Base-by-base conservation (phyloP, 345 rosid genomes). In the Lepidium aucheri region DNA sequence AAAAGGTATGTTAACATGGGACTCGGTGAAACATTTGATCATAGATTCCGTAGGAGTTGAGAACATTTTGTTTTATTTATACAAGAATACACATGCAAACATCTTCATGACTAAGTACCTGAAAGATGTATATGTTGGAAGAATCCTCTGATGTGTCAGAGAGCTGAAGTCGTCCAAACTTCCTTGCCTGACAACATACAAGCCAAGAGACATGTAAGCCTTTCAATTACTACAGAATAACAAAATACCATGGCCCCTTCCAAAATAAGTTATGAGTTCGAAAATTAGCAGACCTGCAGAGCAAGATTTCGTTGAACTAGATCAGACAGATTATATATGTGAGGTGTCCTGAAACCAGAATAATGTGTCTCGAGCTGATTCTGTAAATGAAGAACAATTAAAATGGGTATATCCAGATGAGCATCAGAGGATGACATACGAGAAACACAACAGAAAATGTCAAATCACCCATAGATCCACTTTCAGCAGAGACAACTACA, bases 241-340 rank as follows among this genome's bases (percentile, higher is more conserved):
- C 2, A 33, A 55, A 38, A 12, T 13, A 52, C 30, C 6, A 66
- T 50, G 30, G 60, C 28, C 30, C 34, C 51, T 20, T 51, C 12
- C 43, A 20, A 63, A 67, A 58, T 34, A 51, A 66, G 49, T 15
- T 36, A 36, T 41, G 53, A 63, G 34, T 53, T 66, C 43, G 10
- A 58, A 42, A 50, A 22, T 33, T 60, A 52, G 68, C 80, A 74
- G 78, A 90, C 99, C 77, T 91, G 97, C 53, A 73, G 76, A 53
- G 78, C 95, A 49, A 94, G 89, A 78, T 83, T 77, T 69, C 74
- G 86, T 74, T 69, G 88, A 53, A 94, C 93, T 57, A 90, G 88
- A 82, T 88, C 95, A 74, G 96, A 90, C 68, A 94, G 74, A 80
- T 94, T 94, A 72, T 90, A 85, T 75, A 91, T 81, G 76, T 94